phyloP scores from a whole-genome alignment of 164 flowering plant species.

The Tinospora cordifolia region DNA sequence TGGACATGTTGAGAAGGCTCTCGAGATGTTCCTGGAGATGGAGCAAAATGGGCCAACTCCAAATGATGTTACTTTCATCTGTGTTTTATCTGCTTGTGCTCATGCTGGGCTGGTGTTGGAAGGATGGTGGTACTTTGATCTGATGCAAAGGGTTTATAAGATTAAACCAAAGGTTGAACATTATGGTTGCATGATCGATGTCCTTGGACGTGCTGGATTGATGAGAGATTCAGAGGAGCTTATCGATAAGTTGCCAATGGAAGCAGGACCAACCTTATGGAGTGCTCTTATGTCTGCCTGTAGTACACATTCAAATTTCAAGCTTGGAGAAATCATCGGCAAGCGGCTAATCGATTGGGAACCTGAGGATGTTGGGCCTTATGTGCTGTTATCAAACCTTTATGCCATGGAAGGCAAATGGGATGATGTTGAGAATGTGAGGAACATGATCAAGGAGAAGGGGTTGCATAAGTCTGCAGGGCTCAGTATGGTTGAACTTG shows the following conservation, averaged over 20 bases:
- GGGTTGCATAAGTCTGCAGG: conserved; percentile 33
- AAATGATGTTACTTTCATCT: conserved; percentile 49
- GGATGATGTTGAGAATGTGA: conserved; percentile 54
- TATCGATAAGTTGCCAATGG: conserved; percentile 30
- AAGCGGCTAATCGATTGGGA: conserved; percentile 37
- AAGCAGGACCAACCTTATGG: conserved; percentile 42
- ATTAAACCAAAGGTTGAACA: conserved; percentile 56
- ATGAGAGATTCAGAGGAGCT: conserved; percentile 41
- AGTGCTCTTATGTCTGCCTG: conserved; percentile 50
- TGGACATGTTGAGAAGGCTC: conserved; percentile 49
- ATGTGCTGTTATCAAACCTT: conserved; percentile 45
- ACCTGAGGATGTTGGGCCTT: conserved; percentile 46
- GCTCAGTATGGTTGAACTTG: conserved; percentile 26
- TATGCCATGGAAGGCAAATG: conserved; percentile 58
- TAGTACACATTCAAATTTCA: conserved; percentile 30
- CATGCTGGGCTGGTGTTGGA: conserved; percentile 61
- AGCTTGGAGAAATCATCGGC: conserved; percentile 44
- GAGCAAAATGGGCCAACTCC: conserved; percentile 43
- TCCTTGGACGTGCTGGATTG: conserved; percentile 50
- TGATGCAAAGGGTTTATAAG: conserved; percentile 42
- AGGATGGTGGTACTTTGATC: conserved; percentile 60
- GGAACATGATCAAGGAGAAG: conserved; percentile 39
- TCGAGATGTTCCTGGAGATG: conserved; percentile 58
- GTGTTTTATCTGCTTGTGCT: conserved; percentile 51
- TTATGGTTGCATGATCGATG: conserved; percentile 62